Conservation (phyloP, 768 basidiomycete genomes). For the Cubamyces lactineus region DNA sequence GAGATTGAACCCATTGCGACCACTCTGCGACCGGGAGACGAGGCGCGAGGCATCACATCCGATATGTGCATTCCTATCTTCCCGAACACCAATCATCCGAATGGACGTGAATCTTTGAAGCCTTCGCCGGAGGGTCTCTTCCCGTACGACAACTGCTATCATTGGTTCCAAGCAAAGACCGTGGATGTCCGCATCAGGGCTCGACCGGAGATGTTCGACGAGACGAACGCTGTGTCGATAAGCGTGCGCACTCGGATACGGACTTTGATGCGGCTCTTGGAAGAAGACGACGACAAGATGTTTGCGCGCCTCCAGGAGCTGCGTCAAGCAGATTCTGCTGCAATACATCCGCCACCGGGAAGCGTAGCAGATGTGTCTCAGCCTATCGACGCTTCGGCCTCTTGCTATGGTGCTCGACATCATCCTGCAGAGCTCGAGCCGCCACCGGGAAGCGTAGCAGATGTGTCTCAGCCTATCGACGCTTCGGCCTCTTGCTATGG, state of each 20-base stretch:
- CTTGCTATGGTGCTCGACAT: no score
- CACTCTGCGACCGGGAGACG: background rate
- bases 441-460: no score
- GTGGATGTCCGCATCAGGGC: background rate
- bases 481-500: no score
- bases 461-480: no score
- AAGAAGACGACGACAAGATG: background rate
- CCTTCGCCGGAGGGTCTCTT: background rate
- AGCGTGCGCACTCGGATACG: background rate
- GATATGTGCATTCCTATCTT: conserved; percentile 13
- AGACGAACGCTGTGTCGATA: background rate
- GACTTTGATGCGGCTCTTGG: background rate
- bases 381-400: no score
- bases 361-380: no score
- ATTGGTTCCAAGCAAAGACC: background rate
- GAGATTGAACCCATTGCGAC: background rate
- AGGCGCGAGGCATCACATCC: background rate
- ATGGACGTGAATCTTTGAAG: background rate
- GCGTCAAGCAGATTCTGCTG: no score
- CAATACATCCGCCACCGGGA: no score
- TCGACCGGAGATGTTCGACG: background rate
- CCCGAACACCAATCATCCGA: background rate
- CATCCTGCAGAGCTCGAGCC: background rate
- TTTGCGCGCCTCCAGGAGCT: no score
- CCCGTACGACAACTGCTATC: conserved; percentile 14